Base-by-base conservation (phyloP, 345 rosid genomes). In the Physaria fendleri region DNA sequence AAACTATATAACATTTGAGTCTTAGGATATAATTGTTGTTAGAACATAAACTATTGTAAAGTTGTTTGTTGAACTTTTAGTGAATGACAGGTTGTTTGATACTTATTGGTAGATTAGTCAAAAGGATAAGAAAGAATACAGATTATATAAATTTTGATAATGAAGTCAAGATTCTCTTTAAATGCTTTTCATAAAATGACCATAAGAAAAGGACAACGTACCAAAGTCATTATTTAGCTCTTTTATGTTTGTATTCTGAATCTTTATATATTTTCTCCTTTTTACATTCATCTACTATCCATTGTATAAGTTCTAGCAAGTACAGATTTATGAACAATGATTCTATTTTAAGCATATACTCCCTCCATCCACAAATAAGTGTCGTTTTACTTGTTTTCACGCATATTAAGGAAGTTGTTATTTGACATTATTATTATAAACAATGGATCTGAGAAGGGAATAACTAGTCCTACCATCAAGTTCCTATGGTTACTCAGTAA, bases 121-220 rank as follows among this genome's bases (percentile, higher is more conserved):
- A 56, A 39, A 27, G 22, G 39, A 28, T 54, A 55, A 43, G 46
- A 61, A 62, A 13, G 27, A 46, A 6, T 6, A 34, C 37, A 4
- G 23, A 23, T n/a, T 27, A 41, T 23, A 22, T 49, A 41, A 32
- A 24, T 56, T 14, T 62, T 2, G n/a, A 63, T 56, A 12, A 55
- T 7, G 23, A 42, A 62, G 48, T 60, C 41, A 67, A 74, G 69
- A 66, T 64, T 74, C 51, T 63, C 39, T 48, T 6, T 22, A 48
- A 21, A 41, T 57, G 55, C 54, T 25, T 56, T 34, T 29, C 38
- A 57, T 56, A 62, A 39, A 39, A 50, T 34, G 42, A 51, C 60
- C 78, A 60, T 6, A 66, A 62, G 61, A 75, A 74, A 75, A 66
- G 9, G 73, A 54, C 69, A 59, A 62, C 47, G 29, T 41, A 34